Evolutionary conservation across 306 rosid species (phyloP).

Genomic region (Prunus campanulata): DNA sequence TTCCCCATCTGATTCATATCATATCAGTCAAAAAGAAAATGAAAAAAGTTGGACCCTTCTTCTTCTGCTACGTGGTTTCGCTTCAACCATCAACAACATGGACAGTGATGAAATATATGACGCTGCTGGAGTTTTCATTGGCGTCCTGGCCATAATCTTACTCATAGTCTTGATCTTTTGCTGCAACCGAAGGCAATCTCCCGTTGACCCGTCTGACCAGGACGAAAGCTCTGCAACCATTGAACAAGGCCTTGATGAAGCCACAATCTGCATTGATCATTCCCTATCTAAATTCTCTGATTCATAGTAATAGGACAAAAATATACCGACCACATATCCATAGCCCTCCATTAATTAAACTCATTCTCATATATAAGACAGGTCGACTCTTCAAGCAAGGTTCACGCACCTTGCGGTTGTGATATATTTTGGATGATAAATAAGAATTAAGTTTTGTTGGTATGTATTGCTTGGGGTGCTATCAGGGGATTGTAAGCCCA

Average conservation of each 20-base stretch:
- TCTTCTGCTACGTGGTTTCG: neutral
- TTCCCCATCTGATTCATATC: too few species aligned
- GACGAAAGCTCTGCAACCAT: neutral
- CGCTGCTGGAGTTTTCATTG: conserved; percentile 1
- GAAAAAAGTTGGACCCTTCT: neutral
- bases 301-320: too few species aligned
- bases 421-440: neutral
- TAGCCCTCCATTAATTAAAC: neutral
- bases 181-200: conserved; percentile 5
- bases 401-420: neutral
- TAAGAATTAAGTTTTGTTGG: neutral
- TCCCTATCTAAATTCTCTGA: too few species aligned
- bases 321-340: neutral
- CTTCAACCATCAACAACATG: neutral
- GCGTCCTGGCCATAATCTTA: neutral
- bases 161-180: neutral
- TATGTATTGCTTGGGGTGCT: neutral
- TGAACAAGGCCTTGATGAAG: conserved; percentile 10
- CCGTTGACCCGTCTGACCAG: neutral
- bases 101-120: neutral
- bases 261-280: neutral
- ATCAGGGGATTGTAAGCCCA: conserved; percentile 17
- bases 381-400: conserved; percentile 7
- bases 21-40: neutral
- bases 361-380: neutral